These are phyloP conservation scores for Phlegmacium glaucopus DNA, from an alignment of 768 basidiomycete genomes.

Conservation along the genomic window DNA sequence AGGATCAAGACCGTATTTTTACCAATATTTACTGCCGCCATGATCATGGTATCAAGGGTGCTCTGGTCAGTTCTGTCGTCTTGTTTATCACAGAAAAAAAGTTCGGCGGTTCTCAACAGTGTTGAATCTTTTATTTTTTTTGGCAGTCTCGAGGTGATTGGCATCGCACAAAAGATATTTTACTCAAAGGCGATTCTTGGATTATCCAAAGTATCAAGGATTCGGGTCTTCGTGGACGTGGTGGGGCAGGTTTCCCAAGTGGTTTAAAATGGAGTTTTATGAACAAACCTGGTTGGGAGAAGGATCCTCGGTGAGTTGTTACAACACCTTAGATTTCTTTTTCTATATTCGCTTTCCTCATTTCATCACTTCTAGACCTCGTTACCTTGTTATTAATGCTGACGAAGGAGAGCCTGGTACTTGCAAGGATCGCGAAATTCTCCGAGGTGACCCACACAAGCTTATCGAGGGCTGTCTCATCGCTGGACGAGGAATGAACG, in stretches of 20 bases:
- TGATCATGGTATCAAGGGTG: slow-evolving; percentile 93
- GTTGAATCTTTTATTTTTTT: background rate
- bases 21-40: slow-evolving; percentile 87
- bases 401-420: slow-evolving; percentile 99
- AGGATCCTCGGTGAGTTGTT: slow-evolving; percentile 68
- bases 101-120: background rate
- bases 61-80: slow-evolving; percentile 51
- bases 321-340: slow-evolving; percentile 1
- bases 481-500: slow-evolving; percentile 96
- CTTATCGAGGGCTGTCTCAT: slow-evolving; percentile 97
- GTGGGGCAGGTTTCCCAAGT: slow-evolving; percentile 95
- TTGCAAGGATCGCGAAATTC: slow-evolving; percentile 98
- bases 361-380: slow-evolving; percentile 52
- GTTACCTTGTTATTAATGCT: slow-evolving; percentile 96
- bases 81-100: no score
- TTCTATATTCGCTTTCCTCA: no score
- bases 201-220: slow-evolving; percentile 96
- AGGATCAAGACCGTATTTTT: slow-evolving; percentile 93
- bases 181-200: slow-evolving; percentile 94
- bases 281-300: slow-evolving; percentile 99
- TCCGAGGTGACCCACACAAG: slow-evolving; percentile 98
- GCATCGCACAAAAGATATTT: slow-evolving; percentile 96
- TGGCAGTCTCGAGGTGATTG: slow-evolving; percentile 93
- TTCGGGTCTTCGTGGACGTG: slow-evolving; percentile 92
- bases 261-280: slow-evolving; percentile 98